Percentiles rank a stretch among this genome's conserved stretches.
These are phyloP conservation scores for Lasiodiplodia sp. DNA, from an alignment of 2,329 filamentous ascomycete genomes.

Conservation along the genomic window DNA sequence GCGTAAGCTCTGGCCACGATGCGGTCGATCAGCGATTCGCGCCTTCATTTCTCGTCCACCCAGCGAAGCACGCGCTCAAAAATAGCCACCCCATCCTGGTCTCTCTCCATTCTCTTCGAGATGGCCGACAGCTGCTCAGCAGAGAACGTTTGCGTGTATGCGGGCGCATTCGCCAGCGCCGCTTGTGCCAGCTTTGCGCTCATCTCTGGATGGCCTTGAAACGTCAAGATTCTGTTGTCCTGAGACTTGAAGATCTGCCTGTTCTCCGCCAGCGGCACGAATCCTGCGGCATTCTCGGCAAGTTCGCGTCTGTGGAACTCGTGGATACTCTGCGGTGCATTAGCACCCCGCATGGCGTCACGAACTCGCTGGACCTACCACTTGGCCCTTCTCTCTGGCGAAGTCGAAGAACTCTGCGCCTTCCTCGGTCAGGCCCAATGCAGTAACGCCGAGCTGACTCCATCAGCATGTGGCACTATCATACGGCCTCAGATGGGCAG, in stretches of 20 bases:
- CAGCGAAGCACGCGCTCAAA: slow-evolving; percentile 24
- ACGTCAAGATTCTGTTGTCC: slow-evolving; percentile 28
- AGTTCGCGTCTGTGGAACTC: slow-evolving; percentile 29
- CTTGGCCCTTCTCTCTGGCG: neutral
- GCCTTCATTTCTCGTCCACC: slow-evolving; percentile 18
- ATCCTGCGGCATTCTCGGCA: slow-evolving; percentile 16
- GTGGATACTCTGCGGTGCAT: slow-evolving; percentile 18
- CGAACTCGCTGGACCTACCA: neutral
- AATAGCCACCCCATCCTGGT: slow-evolving; percentile 18
- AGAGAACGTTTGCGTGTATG: slow-evolving; percentile 12
- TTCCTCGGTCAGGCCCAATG: slow-evolving; percentile 6
- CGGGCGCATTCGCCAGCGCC: slow-evolving; percentile 16
- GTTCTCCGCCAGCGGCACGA: slow-evolving; percentile 20
- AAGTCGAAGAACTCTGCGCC: slow-evolving; percentile 23
- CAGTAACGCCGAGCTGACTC: slow-evolving; percentile 22
- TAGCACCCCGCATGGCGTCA: neutral
- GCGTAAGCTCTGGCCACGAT: neutral
- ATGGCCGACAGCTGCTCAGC: neutral
- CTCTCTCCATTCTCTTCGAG: slow-evolving; percentile 14
- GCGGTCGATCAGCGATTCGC: neutral
- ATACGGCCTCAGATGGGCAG: too few species aligned
- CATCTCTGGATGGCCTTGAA: slow-evolving; percentile 30
- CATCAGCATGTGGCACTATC: neutral
- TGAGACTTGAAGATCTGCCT: slow-evolving; percentile 24
- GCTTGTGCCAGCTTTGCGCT: slow-evolving; percentile 25